Base-by-base conservation (phyloP, 495 filamentous ascomycete species). In the Entonaema liquescens region DNA sequence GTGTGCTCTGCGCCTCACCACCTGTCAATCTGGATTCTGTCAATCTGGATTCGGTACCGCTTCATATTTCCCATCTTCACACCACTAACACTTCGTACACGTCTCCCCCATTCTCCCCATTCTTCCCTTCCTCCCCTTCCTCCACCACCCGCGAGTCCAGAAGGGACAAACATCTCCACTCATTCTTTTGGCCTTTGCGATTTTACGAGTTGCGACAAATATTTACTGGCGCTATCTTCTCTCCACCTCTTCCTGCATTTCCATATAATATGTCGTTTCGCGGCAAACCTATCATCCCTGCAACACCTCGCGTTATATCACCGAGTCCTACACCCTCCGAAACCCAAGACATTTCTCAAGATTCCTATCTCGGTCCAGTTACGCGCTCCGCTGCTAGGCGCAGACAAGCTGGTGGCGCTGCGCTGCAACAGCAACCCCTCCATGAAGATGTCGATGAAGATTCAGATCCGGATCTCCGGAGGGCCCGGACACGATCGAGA, bases 301-400 rank as follows among this genome's bases (percentile, higher is more conserved):
- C 86, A 56, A 90, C 87, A 62, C 90, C 90, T 68, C 87, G 90
- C 71, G 87, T 92, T 71, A 91, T 89, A 64, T 91, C 90, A 25
- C 90, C 91, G 17, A 88, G 89, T 21, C 90, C 90, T 59, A 86
- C 89, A 1, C 84, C 88, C 13, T 88, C 89, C 59, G 89, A 91
- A 55, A 73, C 70, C 29, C 80, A 80, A 49, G 80, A 71, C 74
- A 82, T 50, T 72, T 65, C 65, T 23, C 78, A 75, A 63, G 84
- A 88, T 65, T 80, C 78, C 38, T 91, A 91, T 76, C 81, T 82
- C 63, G 89, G 84, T 19, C 91, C 91, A 11, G 80, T 86, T 40
- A 92, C 89, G 40, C 84, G 90, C 62, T 91, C 90, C 40, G 85
- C 88, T 61, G 83, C 86, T 31, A 85, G 87, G 74, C 81, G 67